Percentiles rank a stretch among this genome's conserved stretches.
These are phyloP conservation scores for Gynochthodes officinalis DNA, from an alignment of 257 asterid genomes.

Conservation along the genomic window DNA sequence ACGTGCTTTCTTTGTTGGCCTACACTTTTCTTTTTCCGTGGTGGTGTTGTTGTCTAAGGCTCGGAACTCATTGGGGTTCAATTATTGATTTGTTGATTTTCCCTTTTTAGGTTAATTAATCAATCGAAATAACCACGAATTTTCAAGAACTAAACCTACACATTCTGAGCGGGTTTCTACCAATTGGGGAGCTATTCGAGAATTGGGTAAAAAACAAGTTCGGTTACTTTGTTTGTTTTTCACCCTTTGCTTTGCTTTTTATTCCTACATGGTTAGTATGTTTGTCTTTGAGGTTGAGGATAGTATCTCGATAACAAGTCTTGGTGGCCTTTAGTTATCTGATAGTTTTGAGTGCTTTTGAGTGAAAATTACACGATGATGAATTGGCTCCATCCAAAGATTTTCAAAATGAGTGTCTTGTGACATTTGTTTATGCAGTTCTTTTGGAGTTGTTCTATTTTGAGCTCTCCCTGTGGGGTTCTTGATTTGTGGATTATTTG, in stretches of 20 bases:
- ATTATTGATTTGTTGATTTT: too few species aligned
- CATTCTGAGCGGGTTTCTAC: constrained; percentile 60
- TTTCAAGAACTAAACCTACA: too few species aligned
- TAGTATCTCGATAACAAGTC: constrained; percentile 48
- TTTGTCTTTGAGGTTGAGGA: constrained; percentile 77
- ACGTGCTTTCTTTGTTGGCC: too few species aligned
- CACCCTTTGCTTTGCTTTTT: constrained; percentile 58
- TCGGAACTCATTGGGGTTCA: too few species aligned
- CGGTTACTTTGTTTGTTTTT: constrained; percentile 64
- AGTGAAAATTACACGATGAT: constrained; percentile 79
- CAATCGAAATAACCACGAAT: too few species aligned
- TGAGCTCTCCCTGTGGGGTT: constrained; percentile 92
- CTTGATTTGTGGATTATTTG: constrained; percentile 71
- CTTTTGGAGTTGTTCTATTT: constrained; percentile 75
- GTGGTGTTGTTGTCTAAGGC: too few species aligned
- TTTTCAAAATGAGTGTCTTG: constrained; percentile 62
- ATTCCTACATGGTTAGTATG: constrained; percentile 84
- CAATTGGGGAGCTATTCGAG: constrained; percentile 59
- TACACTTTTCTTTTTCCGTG: too few species aligned
- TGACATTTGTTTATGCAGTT: constrained; percentile 66
- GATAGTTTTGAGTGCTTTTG: constrained; percentile 88
- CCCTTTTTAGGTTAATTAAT: too few species aligned
- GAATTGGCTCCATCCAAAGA: constrained; percentile 52
- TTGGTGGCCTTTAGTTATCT: constrained; percentile 91
- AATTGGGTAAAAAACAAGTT: constrained; percentile 61